Evolutionary conservation across 768 basidiomycete species (phyloP).

Genomic region (Fomitopsis pulvina): DNA sequence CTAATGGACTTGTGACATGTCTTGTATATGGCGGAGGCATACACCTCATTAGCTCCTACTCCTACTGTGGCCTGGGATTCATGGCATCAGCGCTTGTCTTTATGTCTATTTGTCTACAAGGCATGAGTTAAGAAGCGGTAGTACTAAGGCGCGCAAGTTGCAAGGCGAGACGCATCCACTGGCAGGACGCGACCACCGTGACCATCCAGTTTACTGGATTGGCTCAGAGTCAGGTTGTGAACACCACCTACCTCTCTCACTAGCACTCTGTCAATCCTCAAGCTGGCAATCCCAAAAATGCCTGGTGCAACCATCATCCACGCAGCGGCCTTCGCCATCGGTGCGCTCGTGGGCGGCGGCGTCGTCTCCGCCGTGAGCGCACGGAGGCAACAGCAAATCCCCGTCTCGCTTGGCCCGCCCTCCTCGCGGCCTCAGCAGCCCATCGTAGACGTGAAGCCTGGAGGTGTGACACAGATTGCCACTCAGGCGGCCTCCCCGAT

Average conservation of each 20-base stretch:
- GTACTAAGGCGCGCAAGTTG: too few species aligned
- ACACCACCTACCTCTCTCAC: too few species aligned
- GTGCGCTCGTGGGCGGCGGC: slow-evolving; percentile 76
- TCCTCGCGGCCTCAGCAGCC: slow-evolving; percentile 24
- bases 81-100: too few species aligned
- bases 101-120: too few species aligned
- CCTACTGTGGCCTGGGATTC: too few species aligned
- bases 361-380: slow-evolving; percentile 46
- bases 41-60: too few species aligned
- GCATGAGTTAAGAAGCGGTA: too few species aligned
- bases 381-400: slow-evolving; percentile 20
- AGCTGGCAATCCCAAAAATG: slow-evolving; percentile 24
- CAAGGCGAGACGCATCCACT: too few species aligned
- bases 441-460: slow-evolving; percentile 35
- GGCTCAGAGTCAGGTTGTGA: background rate
- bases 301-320: slow-evolving; percentile 45
- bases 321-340: slow-evolving; percentile 75
- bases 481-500: slow-evolving; percentile 7
- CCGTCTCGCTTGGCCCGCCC: slow-evolving; percentile 7
- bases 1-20: too few species aligned
- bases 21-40: too few species aligned
- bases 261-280: background rate
- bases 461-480: background rate
- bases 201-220: background rate
- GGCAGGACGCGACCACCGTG: too few species aligned